These are phyloP conservation scores for Fusarium albosuccineum DNA, from an alignment of 2,329 filamentous ascomycete species.

Conservation along the genomic window DNA sequence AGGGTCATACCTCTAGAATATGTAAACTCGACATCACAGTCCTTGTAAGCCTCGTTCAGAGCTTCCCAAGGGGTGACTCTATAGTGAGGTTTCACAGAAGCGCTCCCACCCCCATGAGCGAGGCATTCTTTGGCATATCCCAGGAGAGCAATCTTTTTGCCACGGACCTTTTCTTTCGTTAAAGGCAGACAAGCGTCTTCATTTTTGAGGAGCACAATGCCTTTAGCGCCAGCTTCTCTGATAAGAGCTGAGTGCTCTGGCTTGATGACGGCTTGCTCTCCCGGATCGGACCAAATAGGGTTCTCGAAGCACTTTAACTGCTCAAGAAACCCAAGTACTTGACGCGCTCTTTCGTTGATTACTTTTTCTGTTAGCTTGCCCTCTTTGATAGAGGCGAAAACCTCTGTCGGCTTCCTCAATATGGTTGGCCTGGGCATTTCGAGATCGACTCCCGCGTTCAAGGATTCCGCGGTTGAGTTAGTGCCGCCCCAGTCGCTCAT, in stretches of 20 bases:
- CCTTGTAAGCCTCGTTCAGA: slow-evolving; percentile 34
- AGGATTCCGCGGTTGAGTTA: slow-evolving; percentile 38
- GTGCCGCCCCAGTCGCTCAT: slow-evolving; percentile 38
- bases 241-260: slow-evolving; percentile 43
- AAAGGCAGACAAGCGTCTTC: slow-evolving; percentile 69
- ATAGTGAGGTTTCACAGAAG: slow-evolving; percentile 48
- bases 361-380: slow-evolving; percentile 15
- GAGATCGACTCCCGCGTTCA: slow-evolving; percentile 40
- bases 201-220: slow-evolving; percentile 73
- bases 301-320: slow-evolving; percentile 19
- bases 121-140: slow-evolving; percentile 47
- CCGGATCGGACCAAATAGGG: slow-evolving; percentile 14
- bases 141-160: slow-evolving; percentile 46
- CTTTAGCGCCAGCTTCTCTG: slow-evolving; percentile 55
- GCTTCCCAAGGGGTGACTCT: slow-evolving; percentile 47
- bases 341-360: slow-evolving; percentile 11
- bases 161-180: slow-evolving; percentile 47
- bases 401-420: slow-evolving; percentile 18
- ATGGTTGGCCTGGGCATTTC: slow-evolving; percentile 51
- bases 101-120: slow-evolving; percentile 51
- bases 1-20: slow-evolving; percentile 29
- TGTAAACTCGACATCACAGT: slow-evolving; percentile 32
- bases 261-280: slow-evolving; percentile 37
- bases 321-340: slow-evolving; percentile 15
- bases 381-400: slow-evolving; percentile 15